Conservation (phyloP, 805 yeast genomes). For the Pichia californica region DNA sequence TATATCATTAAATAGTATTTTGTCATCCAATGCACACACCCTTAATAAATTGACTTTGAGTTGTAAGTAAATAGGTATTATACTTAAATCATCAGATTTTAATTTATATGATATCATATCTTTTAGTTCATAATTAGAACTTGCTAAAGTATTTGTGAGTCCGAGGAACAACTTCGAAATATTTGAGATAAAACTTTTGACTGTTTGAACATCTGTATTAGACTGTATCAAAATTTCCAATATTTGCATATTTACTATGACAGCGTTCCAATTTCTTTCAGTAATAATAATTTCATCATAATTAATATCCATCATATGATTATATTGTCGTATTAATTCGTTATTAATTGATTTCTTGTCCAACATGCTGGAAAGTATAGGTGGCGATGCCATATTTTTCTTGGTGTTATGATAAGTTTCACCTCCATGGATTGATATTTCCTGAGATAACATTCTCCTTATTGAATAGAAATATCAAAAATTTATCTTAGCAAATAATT, state of each 20-base stretch:
- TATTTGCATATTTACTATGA: neutral
- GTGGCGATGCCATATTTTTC: no score
- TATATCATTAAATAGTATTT: neutral
- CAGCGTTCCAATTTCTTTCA: neutral
- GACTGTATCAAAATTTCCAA: neutral
- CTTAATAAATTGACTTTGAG: neutral
- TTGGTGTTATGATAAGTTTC: no score
- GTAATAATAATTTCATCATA: neutral
- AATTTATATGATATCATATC: neutral
- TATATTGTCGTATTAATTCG: neutral
- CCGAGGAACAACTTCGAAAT: no score
- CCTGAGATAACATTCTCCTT: no score
- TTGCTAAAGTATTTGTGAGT: neutral
- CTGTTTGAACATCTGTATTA: neutral
- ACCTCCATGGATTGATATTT: no score
- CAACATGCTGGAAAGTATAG: neutral
- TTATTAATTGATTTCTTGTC: neutral
- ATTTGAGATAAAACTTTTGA: no score
- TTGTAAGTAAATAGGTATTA: neutral
- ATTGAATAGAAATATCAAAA: no score
- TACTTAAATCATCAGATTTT: neutral
- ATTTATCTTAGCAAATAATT: neutral
- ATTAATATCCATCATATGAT: neutral
- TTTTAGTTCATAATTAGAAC: neutral
- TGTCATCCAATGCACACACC: neutral